A percentile compares a stretch with the other conserved stretches of the same genome.
Conservation (phyloP, 495 filamentous ascomycete genomes). For the Cladorrhinum samala region DNA sequence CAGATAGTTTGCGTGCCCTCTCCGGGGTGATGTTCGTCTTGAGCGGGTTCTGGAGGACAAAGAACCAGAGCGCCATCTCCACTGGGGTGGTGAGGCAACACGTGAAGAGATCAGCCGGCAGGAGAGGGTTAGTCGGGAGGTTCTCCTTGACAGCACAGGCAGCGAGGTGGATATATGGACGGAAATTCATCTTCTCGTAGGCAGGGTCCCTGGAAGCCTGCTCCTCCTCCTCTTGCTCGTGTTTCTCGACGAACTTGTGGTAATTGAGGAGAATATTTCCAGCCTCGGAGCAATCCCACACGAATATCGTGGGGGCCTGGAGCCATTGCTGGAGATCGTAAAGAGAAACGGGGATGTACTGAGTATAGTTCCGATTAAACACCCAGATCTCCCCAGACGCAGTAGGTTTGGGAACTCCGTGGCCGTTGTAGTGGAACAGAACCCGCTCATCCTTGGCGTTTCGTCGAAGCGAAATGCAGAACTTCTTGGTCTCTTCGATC, state of each 20-base stretch:
- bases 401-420: conserved; percentile 96
- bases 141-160: conserved; percentile 85
- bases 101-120: conserved; percentile 94
- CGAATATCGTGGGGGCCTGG: conserved; percentile 88
- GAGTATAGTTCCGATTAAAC: conserved; percentile 97
- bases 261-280: conserved; percentile 94
- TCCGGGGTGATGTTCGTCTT: conserved; percentile 68
- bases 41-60: conserved; percentile 86
- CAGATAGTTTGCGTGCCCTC: conserved; percentile 73
- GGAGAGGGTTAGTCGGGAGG: conserved; percentile 89
- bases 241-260: conserved; percentile 87
- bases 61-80: conserved; percentile 91
- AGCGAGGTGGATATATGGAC: conserved; percentile 81
- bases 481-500: conserved; percentile 93
- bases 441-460: conserved; percentile 95
- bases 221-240: conserved; percentile 78
- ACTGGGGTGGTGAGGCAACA: conserved; percentile 95
- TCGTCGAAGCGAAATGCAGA: conserved; percentile 77
- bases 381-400: conserved; percentile 98
- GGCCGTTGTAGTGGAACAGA: conserved; percentile 96
- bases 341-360: conserved; percentile 95
- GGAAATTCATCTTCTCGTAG: conserved; percentile 57
- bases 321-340: conserved; percentile 97
- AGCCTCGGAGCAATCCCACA: conserved; percentile 95
- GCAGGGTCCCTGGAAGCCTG: conserved; percentile 64